Evolutionary conservation across 2,329 filamentous ascomycete genomes (phyloP).

Genomic region (Fusarium sp.): DNA sequence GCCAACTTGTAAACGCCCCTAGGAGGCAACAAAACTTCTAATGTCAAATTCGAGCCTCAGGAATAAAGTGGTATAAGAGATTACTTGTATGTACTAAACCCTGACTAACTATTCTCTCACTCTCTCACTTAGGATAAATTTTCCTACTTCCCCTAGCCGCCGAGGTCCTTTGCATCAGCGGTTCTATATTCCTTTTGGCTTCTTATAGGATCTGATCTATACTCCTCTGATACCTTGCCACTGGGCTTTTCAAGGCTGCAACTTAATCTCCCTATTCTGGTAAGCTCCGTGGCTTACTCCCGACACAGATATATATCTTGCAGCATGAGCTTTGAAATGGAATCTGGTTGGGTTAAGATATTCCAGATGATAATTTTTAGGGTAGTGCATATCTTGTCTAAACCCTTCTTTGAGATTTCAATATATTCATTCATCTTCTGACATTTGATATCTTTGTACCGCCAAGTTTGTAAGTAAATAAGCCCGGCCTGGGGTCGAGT

Average conservation of each 20-base stretch:
- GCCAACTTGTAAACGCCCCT: too few species aligned
- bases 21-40: neutral
- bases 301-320: slow-evolving; percentile 39
- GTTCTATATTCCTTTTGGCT: neutral
- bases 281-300: slow-evolving; percentile 32
- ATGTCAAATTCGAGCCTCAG: neutral
- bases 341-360: slow-evolving; percentile 26
- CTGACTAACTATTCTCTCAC: too few species aligned
- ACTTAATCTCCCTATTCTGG: slow-evolving; percentile 34
- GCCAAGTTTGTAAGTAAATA: neutral
- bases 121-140: neutral
- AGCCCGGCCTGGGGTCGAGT: neutral
- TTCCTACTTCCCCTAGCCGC: neutral
- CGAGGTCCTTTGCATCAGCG: neutral
- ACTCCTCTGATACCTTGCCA: neutral
- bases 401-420: fast-evolving
- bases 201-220: neutral
- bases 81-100: neutral
- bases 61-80: fast-evolving
- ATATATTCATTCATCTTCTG: neutral
- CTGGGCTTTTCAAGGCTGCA: slow-evolving; percentile 34
- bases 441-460: neutral
- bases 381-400: neutral
- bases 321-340: slow-evolving; percentile 48
- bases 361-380: neutral